These are phyloP conservation scores for Candida vaughaniae DNA, from an alignment of 805 yeast genomes.

Conservation along the genomic window DNA sequence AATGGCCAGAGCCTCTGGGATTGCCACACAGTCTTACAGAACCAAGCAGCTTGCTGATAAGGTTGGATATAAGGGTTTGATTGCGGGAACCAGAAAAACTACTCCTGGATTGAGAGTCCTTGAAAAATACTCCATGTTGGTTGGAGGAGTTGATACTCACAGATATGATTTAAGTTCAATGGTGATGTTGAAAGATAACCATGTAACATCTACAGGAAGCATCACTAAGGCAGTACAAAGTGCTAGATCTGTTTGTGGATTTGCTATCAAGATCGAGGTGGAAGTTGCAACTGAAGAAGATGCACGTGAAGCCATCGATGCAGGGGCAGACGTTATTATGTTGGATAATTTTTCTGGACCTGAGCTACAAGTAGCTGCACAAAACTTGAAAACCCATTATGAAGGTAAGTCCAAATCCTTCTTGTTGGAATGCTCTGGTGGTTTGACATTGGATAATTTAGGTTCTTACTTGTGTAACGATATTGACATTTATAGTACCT, in stretches of 20 bases:
- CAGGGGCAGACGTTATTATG: slow-evolving; percentile 97
- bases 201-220: slow-evolving; percentile 89
- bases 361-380: slow-evolving; percentile 64
- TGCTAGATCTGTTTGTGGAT: slow-evolving; percentile 84
- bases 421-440: slow-evolving; percentile 89
- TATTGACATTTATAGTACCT: slow-evolving; percentile 87
- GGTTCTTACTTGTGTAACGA: slow-evolving; percentile 66
- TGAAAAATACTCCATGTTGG: slow-evolving; percentile 92
- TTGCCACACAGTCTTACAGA: slow-evolving; percentile 70
- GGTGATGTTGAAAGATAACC: slow-evolving; percentile 97
- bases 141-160: slow-evolving; percentile 93
- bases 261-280: slow-evolving; percentile 86
- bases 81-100: slow-evolving; percentile 97
- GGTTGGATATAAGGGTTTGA: slow-evolving; percentile 73
- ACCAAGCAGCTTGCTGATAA: slow-evolving; percentile 62
- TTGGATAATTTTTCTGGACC: slow-evolving; percentile 80
- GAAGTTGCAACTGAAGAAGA: slow-evolving; percentile 84
- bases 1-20: slow-evolving; percentile 80
- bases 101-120: slow-evolving; percentile 89
- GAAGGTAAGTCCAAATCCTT: slow-evolving; percentile 46
- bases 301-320: slow-evolving; percentile 88
- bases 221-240: slow-evolving; percentile 76
- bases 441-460: slow-evolving; percentile 71
- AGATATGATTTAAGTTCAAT: slow-evolving; percentile 87
- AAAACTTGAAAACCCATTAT: slow-evolving; percentile 58